phyloP scores from a whole-genome alignment of 345 rosid species.

The Moricandia arvensis region DNA sequence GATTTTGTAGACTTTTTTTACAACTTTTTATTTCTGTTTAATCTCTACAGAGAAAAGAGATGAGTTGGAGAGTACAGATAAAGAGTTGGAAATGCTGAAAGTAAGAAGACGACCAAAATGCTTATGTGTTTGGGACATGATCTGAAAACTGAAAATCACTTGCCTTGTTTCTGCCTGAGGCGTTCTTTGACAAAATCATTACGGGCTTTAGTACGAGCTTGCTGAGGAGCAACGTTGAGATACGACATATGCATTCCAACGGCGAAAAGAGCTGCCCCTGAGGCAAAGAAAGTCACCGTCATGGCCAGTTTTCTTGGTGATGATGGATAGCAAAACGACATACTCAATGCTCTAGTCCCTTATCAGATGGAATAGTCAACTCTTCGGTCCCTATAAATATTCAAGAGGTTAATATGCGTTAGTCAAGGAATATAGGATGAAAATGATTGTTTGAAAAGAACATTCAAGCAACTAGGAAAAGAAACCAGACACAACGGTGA shows the following conservation, averaged over 20 bases:
- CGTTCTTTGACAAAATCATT: conserved; percentile 63
- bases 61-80: not conserved
- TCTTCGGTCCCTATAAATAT: conserved; percentile 6
- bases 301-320: conserved; percentile 61
- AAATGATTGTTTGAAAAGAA: not conserved
- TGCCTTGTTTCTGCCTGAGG: conserved; percentile 58
- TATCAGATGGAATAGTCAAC: not conserved
- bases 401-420: not conserved
- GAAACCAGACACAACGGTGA: not conserved
- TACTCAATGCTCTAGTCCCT: conserved; percentile 16
- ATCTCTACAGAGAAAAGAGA: not conserved
- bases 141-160: conserved; percentile 10
- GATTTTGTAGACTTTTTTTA: not conserved
- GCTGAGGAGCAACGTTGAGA: conserved; percentile 63
- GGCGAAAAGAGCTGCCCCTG: conserved; percentile 55
- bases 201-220: conserved; percentile 80
- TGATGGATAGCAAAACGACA: conserved; percentile 64
- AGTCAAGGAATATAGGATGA: not conserved
- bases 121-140: not conserved
- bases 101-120: not conserved
- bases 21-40: not conserved
- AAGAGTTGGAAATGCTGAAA: not conserved
- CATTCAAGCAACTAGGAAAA: not conserved
- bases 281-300: conserved; percentile 54
- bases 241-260: conserved; percentile 53